Percentiles rank a stretch among this genome's conserved stretches.
phyloP scores from a whole-genome alignment of 768 basidiomycete genomes.

The Lyophyllum atratum region DNA sequence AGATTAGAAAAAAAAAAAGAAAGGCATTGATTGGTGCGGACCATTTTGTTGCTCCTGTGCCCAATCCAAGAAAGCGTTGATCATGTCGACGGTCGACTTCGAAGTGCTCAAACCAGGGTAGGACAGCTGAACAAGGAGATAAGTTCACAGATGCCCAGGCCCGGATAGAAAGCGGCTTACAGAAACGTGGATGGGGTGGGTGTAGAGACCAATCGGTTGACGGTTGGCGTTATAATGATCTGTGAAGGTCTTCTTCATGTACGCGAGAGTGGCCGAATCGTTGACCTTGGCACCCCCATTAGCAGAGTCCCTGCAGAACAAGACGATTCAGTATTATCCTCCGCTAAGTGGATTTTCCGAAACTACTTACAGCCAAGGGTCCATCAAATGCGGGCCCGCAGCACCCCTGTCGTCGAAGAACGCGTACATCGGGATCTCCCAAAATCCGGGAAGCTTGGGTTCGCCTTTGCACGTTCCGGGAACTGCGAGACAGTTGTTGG shows the following conservation, averaged over 20 bases:
- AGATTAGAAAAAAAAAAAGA: not conserved
- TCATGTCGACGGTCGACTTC: slow-evolving; percentile 66
- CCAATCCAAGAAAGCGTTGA: slow-evolving; percentile 83
- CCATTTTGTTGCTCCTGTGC: slow-evolving; percentile 70
- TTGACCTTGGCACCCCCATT: slow-evolving; percentile 53
- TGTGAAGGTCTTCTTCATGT: slow-evolving; percentile 75
- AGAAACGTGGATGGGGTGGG: slow-evolving; percentile 78
- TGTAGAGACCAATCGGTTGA: slow-evolving; percentile 81
- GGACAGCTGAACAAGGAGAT: slow-evolving; percentile 35
- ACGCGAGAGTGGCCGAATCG: slow-evolving; percentile 64
- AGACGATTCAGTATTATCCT: not conserved
- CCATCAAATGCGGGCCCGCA: slow-evolving; percentile 72
- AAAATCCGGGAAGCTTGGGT: slow-evolving; percentile 74
- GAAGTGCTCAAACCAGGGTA: slow-evolving; percentile 60
- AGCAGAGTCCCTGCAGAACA: slow-evolving; percentile 46
- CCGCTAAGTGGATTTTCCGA: not conserved
- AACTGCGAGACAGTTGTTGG: slow-evolving; percentile 70
- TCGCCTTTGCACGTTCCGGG: slow-evolving; percentile 63
- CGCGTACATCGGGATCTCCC: slow-evolving; percentile 87
- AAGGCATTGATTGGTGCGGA: slow-evolving; percentile 22
- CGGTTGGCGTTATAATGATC: slow-evolving; percentile 74
- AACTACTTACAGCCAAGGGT: slow-evolving; percentile 71
- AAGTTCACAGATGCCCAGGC: not conserved
- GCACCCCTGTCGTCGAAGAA: slow-evolving; percentile 64
- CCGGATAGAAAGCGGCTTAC: slow-evolving; percentile 29